These are phyloP conservation scores for Lichtheimia corymbifera DNA, from an alignment of 371 early-diverging fungal genomes.

Conservation along the genomic window DNA sequence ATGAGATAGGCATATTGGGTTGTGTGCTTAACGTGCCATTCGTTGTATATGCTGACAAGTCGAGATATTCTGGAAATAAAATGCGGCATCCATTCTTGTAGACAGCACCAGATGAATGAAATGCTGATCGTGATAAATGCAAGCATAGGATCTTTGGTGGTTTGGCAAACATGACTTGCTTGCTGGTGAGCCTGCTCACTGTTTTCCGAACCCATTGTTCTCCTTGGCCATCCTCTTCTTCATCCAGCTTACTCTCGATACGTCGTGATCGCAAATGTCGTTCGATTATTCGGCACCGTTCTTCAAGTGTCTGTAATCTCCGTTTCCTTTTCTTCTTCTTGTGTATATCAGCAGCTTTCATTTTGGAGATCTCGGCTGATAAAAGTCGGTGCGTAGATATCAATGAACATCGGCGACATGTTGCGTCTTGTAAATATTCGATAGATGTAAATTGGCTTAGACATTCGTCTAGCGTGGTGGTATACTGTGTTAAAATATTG, in stretches of 20 bases:
- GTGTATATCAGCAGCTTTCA: slow-evolving; percentile 43
- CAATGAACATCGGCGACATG: slow-evolving; percentile 74
- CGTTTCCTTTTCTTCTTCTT: slow-evolving; percentile 32
- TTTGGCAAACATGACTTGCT: slow-evolving; percentile 65
- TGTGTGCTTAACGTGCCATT: slow-evolving; percentile 52
- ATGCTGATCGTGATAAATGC: slow-evolving; percentile 74
- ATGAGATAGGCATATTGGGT: slow-evolving; percentile 59
- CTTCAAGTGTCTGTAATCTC: slow-evolving; percentile 33
- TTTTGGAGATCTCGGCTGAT: slow-evolving; percentile 35
- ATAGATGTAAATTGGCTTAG: slow-evolving; percentile 63
- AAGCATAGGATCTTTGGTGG: slow-evolving; percentile 62
- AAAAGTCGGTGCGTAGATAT: slow-evolving; percentile 42
- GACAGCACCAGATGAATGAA: slow-evolving; percentile 58
- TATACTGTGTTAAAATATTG: slow-evolving; percentile 23
- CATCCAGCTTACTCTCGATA: slow-evolving; percentile 7
- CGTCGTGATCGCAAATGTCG: slow-evolving; percentile 5
- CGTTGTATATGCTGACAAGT: slow-evolving; percentile 62
- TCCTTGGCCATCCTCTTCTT: slow-evolving; percentile 7
- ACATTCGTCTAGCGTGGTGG: slow-evolving; percentile 64
- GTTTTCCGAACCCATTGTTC: slow-evolving; percentile 8
- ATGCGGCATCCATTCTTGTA: slow-evolving; percentile 70
- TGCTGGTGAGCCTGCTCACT: slow-evolving; percentile 42
- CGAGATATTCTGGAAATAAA: slow-evolving; percentile 59
- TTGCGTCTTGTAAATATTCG: slow-evolving; percentile 73
- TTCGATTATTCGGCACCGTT: slow-evolving; percentile 13